Evolutionary conservation across 495 filamentous ascomycete species (phyloP).

Genomic region (Penicillium arizonense): DNA sequence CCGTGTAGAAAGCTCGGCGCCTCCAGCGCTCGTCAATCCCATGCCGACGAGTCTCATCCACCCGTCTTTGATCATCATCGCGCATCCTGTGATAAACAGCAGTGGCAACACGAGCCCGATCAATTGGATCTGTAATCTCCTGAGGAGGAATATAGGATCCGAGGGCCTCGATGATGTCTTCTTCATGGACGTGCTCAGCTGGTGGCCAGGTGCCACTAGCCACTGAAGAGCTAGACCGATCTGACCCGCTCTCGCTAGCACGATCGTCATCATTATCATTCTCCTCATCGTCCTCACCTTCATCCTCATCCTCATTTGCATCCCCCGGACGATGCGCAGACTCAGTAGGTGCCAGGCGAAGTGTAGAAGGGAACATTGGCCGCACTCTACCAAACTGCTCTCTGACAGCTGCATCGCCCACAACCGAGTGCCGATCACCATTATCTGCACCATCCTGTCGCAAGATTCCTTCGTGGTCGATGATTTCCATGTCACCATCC

Average conservation of each 20-base stretch:
- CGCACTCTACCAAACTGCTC: conserved; percentile 38
- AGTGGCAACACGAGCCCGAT: conserved; percentile 41
- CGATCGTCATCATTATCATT: conserved; percentile 31
- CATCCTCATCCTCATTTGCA: conserved; percentile 20
- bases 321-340: conserved; percentile 9
- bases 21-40: conserved; percentile 71
- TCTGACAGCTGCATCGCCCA: conserved; percentile 49
- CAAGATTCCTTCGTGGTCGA: conserved; percentile 51
- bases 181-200: conserved; percentile 36
- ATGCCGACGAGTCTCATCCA: conserved; percentile 41
- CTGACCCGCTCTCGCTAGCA: conserved; percentile 20
- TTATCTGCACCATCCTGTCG: conserved; percentile 45
- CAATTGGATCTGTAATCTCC: conserved; percentile 40
- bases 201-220: conserved; percentile 38
- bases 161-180: conserved; percentile 42
- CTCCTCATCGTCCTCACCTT: conserved; percentile 27
- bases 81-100: conserved; percentile 40
- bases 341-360: conserved; percentile 21
- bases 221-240: conserved; percentile 30
- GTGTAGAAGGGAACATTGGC: conserved; percentile 38
- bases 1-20: conserved; percentile 72
- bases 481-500: conserved; percentile 61
- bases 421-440: conserved; percentile 45
- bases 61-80: conserved; percentile 38
- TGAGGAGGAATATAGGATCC: conserved; percentile 34